phyloP scores from a whole-genome alignment of 2,329 filamentous ascomycete genomes.

The Pseudogymnoascus sp. region DNA sequence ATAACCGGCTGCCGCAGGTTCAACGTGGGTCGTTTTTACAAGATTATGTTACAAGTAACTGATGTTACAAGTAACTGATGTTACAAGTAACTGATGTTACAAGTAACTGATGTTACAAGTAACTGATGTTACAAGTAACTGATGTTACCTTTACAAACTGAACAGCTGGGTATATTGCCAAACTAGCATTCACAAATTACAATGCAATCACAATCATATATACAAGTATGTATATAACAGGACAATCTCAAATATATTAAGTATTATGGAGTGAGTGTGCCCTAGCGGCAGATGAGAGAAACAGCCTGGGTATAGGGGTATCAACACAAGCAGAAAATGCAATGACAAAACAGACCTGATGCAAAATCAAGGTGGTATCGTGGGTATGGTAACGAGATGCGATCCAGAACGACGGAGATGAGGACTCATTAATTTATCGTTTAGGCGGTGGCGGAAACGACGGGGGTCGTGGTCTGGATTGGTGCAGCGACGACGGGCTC shows the following conservation, averaged over 20 bases:
- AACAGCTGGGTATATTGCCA: background rate
- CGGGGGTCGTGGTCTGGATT: conserved; percentile 20
- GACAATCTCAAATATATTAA: conserved; percentile 24
- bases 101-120: no score
- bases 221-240: background rate
- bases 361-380: conserved; percentile 33
- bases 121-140: no score
- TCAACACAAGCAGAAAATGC: conserved; percentile 31
- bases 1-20: no score
- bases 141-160: no score
- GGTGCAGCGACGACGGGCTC: conserved; percentile 20
- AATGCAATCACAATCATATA: background rate
- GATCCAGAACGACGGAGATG: conserved; percentile 2
- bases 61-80: no score
- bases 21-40: no score
- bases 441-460: conserved; percentile 30
- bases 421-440: conserved; percentile 9
- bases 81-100: no score
- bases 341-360: conserved; percentile 25
- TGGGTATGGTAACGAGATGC: conserved; percentile 26
- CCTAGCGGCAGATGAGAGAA: conserved; percentile 33
- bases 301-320: conserved; percentile 36
- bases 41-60: no score
- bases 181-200: background rate
- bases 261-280: conserved; percentile 30